Evolutionary conservation across 169 alveolate species (phyloP).

Genomic region (Eimeria acervulina): DNA sequence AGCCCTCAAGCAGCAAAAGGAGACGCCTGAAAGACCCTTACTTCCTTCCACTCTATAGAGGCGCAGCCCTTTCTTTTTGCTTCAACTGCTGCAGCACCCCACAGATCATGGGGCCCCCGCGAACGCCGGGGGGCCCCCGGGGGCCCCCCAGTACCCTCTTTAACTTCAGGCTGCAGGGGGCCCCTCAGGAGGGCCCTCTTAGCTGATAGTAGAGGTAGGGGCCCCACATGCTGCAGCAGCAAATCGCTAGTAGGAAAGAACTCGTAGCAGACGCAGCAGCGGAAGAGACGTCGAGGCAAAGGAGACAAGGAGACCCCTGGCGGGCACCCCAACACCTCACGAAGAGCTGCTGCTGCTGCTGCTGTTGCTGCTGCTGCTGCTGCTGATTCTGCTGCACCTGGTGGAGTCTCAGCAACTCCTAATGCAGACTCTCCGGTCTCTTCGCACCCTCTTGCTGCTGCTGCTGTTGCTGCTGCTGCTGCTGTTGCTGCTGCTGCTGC

Average conservation of each 20-base stretch:
- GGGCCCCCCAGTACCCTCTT: slow-evolving; percentile 1
- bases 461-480: neutral
- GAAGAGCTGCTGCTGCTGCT: neutral
- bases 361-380: slow-evolving; percentile 44
- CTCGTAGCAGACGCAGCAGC: neutral
- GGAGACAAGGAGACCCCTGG: neutral
- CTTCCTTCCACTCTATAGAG: no score
- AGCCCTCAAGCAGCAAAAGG: no score
- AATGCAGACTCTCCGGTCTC: neutral
- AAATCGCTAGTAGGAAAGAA: neutral
- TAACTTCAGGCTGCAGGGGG: neutral
- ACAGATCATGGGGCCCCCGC: neutral
- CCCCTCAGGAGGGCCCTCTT: neutral
- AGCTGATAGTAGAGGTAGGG: neutral
- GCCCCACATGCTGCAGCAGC: slow-evolving; percentile 58
- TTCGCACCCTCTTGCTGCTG: neutral
- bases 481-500: slow-evolving; percentile 26
- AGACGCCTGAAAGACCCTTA: no score
- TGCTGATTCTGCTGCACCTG: neutral
- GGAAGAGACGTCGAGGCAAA: neutral
- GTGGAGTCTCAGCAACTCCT: neutral
- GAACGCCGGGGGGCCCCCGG: slow-evolving; percentile 2
- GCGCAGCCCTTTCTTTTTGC: neutral
- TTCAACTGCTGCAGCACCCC: neutral
- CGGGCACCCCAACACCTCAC: neutral